phyloP scores from a whole-genome alignment of 2,329 filamentous ascomycete species.

The Hypoxylon sp. region DNA sequence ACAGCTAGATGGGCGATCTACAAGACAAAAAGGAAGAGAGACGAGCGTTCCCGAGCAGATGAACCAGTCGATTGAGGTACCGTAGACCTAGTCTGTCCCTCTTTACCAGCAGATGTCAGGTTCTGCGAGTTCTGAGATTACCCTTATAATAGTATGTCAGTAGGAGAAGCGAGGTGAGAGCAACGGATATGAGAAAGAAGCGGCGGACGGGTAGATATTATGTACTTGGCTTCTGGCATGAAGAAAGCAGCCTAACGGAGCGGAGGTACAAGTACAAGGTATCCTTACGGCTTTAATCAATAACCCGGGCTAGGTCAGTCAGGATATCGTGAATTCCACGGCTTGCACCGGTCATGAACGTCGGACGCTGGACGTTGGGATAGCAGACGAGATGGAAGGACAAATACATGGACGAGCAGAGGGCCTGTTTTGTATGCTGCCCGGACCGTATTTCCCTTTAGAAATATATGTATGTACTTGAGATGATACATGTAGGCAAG shows the following conservation, averaged over 20 bases:
- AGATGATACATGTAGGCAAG: too few relatives aligned
- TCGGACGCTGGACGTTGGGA: conserved; percentile 3
- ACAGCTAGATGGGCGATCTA: conserved; percentile 8
- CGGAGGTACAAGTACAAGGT: conserved; percentile 18
- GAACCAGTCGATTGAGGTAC: conserved; percentile 40
- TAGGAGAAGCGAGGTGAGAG: conserved; percentile 8
- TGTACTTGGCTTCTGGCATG: conserved; percentile 16
- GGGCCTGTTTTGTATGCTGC: conserved; percentile 1
- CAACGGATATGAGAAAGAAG: not conserved
- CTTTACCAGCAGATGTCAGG: conserved; percentile 3
- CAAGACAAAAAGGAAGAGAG: conserved; percentile 12
- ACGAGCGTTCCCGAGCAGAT: not conserved
- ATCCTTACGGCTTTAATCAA: too few relatives aligned
- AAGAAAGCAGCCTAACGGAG: conserved; percentile 22
- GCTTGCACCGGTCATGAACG: conserved; percentile 5
- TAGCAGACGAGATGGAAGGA: too few relatives aligned
- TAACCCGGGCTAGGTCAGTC: too few relatives aligned
- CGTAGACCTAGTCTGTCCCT: not conserved
- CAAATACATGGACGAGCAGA: conserved; percentile 10
- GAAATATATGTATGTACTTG: too few relatives aligned
- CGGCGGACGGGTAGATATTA: not conserved
- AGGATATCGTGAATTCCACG: conserved; percentile 9
- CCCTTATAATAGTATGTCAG: not conserved
- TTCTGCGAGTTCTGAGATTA: too few relatives aligned
- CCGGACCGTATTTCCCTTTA: too few relatives aligned